A percentile compares a stretch with the other conserved stretches of the same genome.
phyloP scores from a whole-genome alignment of 2,329 filamentous ascomycete species.

The Ilyonectria robusta region DNA sequence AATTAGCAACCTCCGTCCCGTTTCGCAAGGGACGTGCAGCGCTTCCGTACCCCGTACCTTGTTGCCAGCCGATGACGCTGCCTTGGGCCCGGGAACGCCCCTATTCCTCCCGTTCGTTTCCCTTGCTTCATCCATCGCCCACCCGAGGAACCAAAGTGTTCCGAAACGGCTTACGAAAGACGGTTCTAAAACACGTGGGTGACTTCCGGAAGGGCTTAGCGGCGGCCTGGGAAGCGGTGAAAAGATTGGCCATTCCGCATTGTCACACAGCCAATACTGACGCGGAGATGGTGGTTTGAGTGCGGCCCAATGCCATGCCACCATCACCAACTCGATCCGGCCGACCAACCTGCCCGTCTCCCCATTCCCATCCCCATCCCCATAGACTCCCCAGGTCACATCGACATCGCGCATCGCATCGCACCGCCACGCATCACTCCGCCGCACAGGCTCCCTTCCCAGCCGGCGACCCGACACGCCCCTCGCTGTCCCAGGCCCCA shows the following conservation, averaged over 20 bases:
- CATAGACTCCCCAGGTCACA: conserved; percentile 7
- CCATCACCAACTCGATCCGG: conserved; percentile 37
- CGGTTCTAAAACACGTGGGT: conserved; percentile 46
- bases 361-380: neutral
- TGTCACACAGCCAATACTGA: conserved; percentile 16
- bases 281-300: neutral
- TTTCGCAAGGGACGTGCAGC: conserved; percentile 25
- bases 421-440: conserved; percentile 11
- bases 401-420: conserved; percentile 25
- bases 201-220: conserved; percentile 48
- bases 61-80: conserved; percentile 38
- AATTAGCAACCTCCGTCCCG: conserved; percentile 19
- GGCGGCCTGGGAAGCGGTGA: conserved; percentile 42
- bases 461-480: conserved; percentile 13
- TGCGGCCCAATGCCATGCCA: neutral
- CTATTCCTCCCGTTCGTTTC: conserved; percentile 41
- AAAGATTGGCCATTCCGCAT: conserved; percentile 43
- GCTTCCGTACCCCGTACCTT: conserved; percentile 25
- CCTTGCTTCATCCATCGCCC: conserved; percentile 19
- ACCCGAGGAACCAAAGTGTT: conserved; percentile 28
- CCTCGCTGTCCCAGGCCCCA: conserved; percentile 16
- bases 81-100: conserved; percentile 39
- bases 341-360: conserved; percentile 23
- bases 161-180: conserved; percentile 39
- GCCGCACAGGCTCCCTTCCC: conserved; percentile 12